Conservation (phyloP, 1,284 basidiomycete species). For the Phellopilus nigrolimitatus region DNA sequence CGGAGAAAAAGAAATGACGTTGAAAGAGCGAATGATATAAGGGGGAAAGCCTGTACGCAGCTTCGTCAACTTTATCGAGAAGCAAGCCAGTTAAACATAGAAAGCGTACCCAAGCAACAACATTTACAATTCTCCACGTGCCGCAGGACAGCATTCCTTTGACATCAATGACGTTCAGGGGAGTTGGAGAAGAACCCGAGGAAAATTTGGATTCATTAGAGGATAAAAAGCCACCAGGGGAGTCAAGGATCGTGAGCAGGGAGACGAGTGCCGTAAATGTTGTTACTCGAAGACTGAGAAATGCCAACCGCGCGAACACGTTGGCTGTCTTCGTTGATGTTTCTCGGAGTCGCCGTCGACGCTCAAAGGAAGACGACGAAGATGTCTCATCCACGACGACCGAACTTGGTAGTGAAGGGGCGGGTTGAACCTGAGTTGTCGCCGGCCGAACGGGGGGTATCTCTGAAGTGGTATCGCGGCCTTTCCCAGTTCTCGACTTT, state of each 20-base stretch:
- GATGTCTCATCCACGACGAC: too few species aligned
- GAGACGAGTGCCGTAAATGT: conserved; percentile 5
- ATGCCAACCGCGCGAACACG: not conserved
- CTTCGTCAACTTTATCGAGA: not conserved
- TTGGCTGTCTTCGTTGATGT: too few species aligned
- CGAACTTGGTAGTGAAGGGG: too few species aligned
- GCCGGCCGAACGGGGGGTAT: not conserved
- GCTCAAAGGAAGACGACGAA: too few species aligned
- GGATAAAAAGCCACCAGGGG: not conserved
- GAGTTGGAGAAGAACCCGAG: too few species aligned
- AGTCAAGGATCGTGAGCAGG: conserved; percentile 5
- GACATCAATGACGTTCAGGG: too few species aligned
- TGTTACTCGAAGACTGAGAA: not conserved
- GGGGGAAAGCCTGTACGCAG: not conserved
- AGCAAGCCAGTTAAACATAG: not conserved
- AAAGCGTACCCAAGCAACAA: conserved; percentile 7
- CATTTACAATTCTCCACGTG: not conserved
- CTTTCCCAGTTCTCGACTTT: too few species aligned
- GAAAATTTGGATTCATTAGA: not conserved
- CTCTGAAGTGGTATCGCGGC: not conserved
- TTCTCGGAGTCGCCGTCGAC: too few species aligned
- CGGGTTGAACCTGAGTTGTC: too few species aligned
- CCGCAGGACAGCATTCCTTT: too few species aligned
- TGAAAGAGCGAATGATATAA: conserved; percentile 1
- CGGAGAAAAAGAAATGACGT: conserved; percentile 7